Conservation (phyloP, 805 yeast genomes). For the Scheffersomyces lignosus region DNA sequence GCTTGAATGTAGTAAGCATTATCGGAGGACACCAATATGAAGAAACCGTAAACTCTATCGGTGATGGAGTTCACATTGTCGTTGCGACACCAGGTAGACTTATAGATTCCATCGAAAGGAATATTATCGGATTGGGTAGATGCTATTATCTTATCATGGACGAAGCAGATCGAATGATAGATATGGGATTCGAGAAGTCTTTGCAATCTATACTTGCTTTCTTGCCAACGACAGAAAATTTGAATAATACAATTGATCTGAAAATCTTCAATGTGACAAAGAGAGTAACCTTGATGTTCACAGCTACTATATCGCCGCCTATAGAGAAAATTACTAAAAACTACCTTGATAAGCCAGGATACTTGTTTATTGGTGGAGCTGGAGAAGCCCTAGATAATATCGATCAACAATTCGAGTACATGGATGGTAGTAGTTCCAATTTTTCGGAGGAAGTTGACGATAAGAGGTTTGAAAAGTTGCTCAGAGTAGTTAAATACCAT, state of each 20-base stretch:
- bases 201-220: constrained; percentile 57
- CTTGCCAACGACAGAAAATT: constrained; percentile 45
- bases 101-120: constrained; percentile 73
- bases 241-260: constrained; percentile 24
- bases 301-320: constrained; percentile 85
- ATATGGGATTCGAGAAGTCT: constrained; percentile 88
- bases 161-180: constrained; percentile 96
- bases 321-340: constrained; percentile 66
- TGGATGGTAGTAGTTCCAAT: constrained; percentile 11
- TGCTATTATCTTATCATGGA: constrained; percentile 77
- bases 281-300: constrained; percentile 82
- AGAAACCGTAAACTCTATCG: constrained; percentile 60
- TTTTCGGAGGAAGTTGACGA: constrained; percentile 35
- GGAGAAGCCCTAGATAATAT: constrained; percentile 69
- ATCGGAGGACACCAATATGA: constrained; percentile 92
- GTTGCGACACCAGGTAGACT: constrained; percentile 95
- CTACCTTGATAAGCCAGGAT: constrained; percentile 62
- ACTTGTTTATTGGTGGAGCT: constrained; percentile 64
- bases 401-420: constrained; percentile 58
- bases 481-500: constrained; percentile 41
- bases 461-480: constrained; percentile 44
- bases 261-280: constrained; percentile 38
- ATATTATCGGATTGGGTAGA: constrained; percentile 57
- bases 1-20: constrained; percentile 57
- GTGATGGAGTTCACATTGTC: constrained; percentile 70